Evolutionary conservation across 805 yeast genomes (phyloP), one percentile per base, ranked within the genome.

Genomic region (Sungouiella blattae): DNA sequence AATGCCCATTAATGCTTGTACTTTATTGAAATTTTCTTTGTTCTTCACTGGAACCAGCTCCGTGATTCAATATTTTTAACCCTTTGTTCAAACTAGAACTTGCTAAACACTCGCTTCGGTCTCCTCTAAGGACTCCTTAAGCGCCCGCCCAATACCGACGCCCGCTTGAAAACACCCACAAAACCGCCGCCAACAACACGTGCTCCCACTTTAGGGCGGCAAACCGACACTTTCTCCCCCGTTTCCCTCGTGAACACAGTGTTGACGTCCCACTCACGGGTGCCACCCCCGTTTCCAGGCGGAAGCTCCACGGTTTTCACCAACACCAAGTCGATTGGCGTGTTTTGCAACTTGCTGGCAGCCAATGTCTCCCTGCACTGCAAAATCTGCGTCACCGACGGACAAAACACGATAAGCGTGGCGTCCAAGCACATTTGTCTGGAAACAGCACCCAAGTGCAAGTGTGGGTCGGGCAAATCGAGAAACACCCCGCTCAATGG

Each of bases 261-360:
- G 18, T 26, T 27, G 23, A 33, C 27, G 18, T 33, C 36, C 36
- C 36, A 33, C 27, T 33, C 36, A 3, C 36, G 31, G 7, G 31
- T 27, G 4, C 36, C 36, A 7, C 36, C 36, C 11, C 36, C 36
- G 17, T 33, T 27, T 5, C 36, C 36, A 9, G 36, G 36, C 2
- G 36, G 36, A n/a, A 33, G 31, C 31, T 33, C 36, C 13, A 33
- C 36, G 4, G 36, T 27, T 16, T 28, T 23, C 28, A 33, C 36
- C 31, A 33, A 27, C 23, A 18, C 12, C 5, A 33, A 18, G 26
- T 27, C 36, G 20, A 26, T 26, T 15, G 18, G 18, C 12, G 5
- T 11, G 20, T 17, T 6, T 4, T 15, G n/a, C 6, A 26, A 15
- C 5, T 14, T 2, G 9, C 13, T 18, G 17, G 21, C 30, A 1